Evolutionary conservation across 495 filamentous ascomycete genomes (phyloP).

Genomic region (Tuber aestivum): DNA sequence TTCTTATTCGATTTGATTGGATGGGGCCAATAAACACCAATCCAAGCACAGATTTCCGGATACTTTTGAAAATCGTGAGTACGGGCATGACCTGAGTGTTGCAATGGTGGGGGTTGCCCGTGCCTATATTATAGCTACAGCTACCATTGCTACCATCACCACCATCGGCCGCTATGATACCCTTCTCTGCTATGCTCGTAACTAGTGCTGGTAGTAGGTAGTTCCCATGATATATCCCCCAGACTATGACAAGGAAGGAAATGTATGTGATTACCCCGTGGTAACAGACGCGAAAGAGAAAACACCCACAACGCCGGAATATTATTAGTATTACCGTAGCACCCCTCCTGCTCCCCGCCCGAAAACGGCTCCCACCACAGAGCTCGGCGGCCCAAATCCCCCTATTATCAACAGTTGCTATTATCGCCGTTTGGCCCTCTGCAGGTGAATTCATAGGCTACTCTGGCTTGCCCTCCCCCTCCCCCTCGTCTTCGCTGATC

Average conservation of each 20-base stretch:
- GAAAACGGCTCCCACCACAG: not conserved
- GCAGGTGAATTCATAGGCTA: not conserved
- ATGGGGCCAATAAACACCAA: too few relatives aligned
- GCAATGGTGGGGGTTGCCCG: not conserved
- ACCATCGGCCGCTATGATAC: not conserved
- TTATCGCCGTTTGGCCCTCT: conserved; percentile 20
- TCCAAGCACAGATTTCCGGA: too few relatives aligned
- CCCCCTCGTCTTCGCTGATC: conserved; percentile 71
- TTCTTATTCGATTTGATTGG: too few relatives aligned
- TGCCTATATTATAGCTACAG: not conserved
- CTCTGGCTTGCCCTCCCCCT: conserved; percentile 35
- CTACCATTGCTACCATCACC: not conserved
- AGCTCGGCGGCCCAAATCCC: not conserved
- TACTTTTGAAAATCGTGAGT: too few relatives aligned
- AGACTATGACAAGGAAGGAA: not conserved
- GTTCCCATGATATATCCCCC: not conserved
- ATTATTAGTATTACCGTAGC: conserved; percentile 3
- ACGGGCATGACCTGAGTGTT: not conserved
- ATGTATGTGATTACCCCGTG: not conserved
- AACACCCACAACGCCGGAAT: conserved; percentile 1
- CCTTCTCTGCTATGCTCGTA: not conserved
- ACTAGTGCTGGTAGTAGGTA: not conserved
- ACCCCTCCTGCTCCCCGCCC: not conserved
- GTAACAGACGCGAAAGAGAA: not conserved
- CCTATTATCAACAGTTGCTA: conserved; percentile 1